phyloP scores from a whole-genome alignment of 176 grass and related monocot species.

The Oryza glumipatula region DNA sequence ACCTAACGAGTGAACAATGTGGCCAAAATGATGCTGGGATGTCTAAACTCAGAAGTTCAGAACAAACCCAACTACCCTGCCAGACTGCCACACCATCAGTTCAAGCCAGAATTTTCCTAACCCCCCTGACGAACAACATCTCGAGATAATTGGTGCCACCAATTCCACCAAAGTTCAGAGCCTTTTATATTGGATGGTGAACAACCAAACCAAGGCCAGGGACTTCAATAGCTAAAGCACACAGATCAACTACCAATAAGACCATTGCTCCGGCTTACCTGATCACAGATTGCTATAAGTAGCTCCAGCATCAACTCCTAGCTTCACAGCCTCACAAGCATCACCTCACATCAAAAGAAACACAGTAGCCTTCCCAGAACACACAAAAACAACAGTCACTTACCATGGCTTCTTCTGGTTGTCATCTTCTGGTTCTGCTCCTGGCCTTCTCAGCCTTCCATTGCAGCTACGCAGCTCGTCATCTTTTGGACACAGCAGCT shows the following conservation, averaged over 20 bases:
- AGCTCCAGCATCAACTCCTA: constrained; percentile 13
- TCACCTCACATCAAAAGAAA: constrained; percentile 15
- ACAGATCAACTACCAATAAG: constrained; percentile 40
- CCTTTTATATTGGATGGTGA: constrained; percentile 36
- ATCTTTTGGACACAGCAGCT: constrained; percentile 64
- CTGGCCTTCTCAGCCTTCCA: constrained; percentile 51
- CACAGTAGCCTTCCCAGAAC: background rate
- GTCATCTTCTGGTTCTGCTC: constrained; percentile 53
- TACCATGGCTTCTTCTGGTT: constrained; percentile 51
- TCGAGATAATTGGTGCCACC: background rate
- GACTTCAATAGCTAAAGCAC: constrained; percentile 25
- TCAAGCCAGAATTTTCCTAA: constrained; percentile 47
- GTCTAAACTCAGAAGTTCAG: constrained; percentile 22
- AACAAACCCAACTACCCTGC: constrained; percentile 33
- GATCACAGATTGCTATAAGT: constrained; percentile 47
- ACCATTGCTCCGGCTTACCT: constrained; percentile 10
- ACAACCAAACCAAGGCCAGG: constrained; percentile 46
- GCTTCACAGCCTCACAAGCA: constrained; percentile 22
- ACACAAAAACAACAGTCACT: background rate
- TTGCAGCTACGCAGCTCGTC: constrained; percentile 55
- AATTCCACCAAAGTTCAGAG: background rate
- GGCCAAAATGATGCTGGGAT: background rate
- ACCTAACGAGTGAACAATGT: background rate
- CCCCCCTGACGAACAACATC: constrained; percentile 17
- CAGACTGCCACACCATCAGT: background rate